Conservation (phyloP, 2,329 filamentous ascomycete species). For the Sarocladium strictum region DNA sequence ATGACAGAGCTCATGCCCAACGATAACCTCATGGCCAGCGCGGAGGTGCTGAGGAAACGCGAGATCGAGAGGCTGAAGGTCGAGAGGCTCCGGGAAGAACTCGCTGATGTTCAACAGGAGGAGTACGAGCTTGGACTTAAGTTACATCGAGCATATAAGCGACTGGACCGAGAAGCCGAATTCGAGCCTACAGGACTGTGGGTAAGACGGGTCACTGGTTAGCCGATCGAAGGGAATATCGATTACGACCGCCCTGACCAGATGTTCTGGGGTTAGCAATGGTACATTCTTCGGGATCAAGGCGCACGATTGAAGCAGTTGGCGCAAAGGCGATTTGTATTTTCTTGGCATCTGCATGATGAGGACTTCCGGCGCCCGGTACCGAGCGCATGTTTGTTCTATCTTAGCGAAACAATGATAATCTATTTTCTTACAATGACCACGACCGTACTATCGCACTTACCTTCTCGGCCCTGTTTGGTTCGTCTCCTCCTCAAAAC, state of each 20-base stretch:
- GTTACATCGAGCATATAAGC: constrained; percentile 68
- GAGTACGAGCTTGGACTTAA: constrained; percentile 75
- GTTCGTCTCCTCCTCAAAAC: neutral
- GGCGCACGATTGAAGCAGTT: too few relatives aligned
- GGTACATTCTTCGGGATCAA: too few relatives aligned
- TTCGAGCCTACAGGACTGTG: constrained; percentile 66
- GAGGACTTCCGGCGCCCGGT: too few relatives aligned
- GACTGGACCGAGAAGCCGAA: constrained; percentile 59
- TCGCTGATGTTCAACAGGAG: constrained; percentile 67
- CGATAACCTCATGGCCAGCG: constrained; percentile 61
- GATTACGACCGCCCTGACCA: neutral
- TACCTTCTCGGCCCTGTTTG: neutral
- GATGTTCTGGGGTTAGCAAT: neutral
- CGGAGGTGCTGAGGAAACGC: constrained; percentile 52
- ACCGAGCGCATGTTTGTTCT: too few relatives aligned
- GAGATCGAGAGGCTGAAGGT: constrained; percentile 60
- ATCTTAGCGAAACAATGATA: too few relatives aligned
- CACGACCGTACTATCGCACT: too few relatives aligned
- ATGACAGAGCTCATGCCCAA: constrained; percentile 73
- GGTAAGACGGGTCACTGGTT: constrained; percentile 68
- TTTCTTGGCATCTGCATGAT: too few relatives aligned
- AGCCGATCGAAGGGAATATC: neutral
- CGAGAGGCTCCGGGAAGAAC: constrained; percentile 56
- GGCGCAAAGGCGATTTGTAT: too few relatives aligned
- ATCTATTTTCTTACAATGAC: too few relatives aligned